Evolutionary conservation across 2,329 filamentous ascomycete genomes (phyloP).

Genomic region (Neurospora sp.): DNA sequence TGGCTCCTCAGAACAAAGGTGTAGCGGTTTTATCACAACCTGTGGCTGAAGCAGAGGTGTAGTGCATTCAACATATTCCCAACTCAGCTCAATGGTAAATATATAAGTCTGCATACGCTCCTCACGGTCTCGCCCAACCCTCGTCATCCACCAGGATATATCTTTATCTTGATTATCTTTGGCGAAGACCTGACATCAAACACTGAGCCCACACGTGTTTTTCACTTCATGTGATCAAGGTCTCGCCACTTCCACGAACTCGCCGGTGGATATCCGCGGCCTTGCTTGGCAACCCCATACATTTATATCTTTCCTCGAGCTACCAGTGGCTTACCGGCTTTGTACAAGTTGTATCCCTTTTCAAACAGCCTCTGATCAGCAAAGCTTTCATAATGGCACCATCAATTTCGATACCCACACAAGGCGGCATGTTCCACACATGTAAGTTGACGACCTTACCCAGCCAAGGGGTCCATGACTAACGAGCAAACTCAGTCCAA

Average conservation of each 20-base stretch:
- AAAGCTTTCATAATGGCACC: conserved; percentile 29
- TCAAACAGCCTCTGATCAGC: conserved; percentile 9
- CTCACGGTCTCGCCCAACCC: conserved; percentile 21
- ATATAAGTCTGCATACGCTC: conserved; percentile 31
- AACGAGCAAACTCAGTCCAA: conserved; percentile 25
- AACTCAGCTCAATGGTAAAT: conserved; percentile 26
- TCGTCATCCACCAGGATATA: conserved; percentile 14
- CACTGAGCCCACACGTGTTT: conserved; percentile 6
- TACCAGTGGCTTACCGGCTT: conserved; percentile 1
- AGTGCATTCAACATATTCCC: conserved; percentile 16
- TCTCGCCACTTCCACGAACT: conserved; percentile 16
- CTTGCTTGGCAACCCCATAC: background rate
- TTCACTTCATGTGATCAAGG: conserved; percentile 8
- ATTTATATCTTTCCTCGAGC: background rate
- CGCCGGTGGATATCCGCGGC: background rate
- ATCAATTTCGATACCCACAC: conserved; percentile 35
- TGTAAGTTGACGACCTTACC: conserved; percentile 16
- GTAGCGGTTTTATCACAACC: background rate
- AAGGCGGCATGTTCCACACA: conserved; percentile 43
- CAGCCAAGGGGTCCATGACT: background rate
- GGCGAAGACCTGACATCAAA: conserved; percentile 1
- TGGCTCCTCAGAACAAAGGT: background rate
- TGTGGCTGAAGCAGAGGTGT: background rate
- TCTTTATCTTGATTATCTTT: conserved; percentile 12
- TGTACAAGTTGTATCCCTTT: conserved; percentile 10